These are phyloP conservation scores for Lachnellula cervina DNA, from an alignment of 2,329 filamentous ascomycete species.

Conservation along the genomic window DNA sequence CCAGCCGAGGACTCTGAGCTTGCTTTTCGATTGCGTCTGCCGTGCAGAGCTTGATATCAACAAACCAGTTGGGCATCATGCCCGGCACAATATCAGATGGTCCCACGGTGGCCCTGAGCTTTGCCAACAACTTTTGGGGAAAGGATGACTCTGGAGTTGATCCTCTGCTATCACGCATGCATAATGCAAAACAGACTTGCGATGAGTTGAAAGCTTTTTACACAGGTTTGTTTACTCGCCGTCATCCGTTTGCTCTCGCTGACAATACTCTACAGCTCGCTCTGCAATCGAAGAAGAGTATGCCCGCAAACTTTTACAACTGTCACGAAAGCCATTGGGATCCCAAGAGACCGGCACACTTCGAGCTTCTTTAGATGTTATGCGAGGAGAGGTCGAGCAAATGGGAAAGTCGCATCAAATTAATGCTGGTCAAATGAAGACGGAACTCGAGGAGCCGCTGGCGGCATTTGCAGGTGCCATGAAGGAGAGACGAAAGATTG, in stretches of 20 bases:
- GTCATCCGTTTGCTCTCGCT: conserved; percentile 1
- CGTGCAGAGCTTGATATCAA: background rate
- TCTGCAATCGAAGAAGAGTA: conserved; percentile 97
- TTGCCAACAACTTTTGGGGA: conserved; percentile 99
- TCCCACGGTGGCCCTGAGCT: conserved; percentile 35
- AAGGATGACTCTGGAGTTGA: conserved; percentile 95
- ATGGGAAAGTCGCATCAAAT: conserved; percentile 92
- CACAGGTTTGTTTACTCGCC: conserved; percentile 50
- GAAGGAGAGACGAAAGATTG: conserved; percentile 95
- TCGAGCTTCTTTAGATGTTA: conserved; percentile 76
- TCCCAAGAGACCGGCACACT: conserved; percentile 83
- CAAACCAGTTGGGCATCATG: conserved; percentile 22
- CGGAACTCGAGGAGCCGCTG: conserved; percentile 88
- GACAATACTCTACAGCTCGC: conserved; percentile 53
- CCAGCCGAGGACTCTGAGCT: background rate
- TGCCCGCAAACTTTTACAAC: conserved; percentile 76
- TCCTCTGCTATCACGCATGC: conserved; percentile 91
- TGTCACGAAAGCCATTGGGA: conserved; percentile 84
- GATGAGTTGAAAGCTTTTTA: conserved; percentile 95
- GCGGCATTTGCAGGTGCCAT: conserved; percentile 88
- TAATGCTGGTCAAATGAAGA: conserved; percentile 92
- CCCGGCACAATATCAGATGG: conserved; percentile 31
- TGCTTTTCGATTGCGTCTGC: background rate
- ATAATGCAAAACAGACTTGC: conserved; percentile 86
- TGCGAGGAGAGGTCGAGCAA: conserved; percentile 82